Conservation (phyloP, 2,329 filamentous ascomycete genomes). For the Calonectria pteridis region DNA sequence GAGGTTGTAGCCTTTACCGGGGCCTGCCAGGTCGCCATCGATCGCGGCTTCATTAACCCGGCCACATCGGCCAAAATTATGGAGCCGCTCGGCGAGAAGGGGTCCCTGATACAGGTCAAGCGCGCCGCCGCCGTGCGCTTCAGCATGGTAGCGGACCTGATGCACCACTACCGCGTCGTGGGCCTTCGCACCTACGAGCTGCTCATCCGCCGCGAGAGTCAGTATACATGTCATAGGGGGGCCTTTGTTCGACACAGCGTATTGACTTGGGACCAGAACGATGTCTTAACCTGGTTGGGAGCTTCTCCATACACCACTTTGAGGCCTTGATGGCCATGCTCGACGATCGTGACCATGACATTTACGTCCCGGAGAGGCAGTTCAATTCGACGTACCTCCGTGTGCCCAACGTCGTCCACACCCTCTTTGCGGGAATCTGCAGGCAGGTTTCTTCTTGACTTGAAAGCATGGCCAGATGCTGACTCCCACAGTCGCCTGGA, state of each 20-base stretch:
- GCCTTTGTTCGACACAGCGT: neutral
- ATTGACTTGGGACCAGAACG: neutral
- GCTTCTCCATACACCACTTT: neutral
- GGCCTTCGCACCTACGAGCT: conserved; percentile 1
- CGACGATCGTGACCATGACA: neutral
- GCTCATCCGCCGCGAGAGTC: conserved; percentile 5
- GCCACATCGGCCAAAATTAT: conserved; percentile 2
- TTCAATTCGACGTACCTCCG: conserved; percentile 4
- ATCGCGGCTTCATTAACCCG: conserved; percentile 5
- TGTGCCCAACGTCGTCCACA: neutral
- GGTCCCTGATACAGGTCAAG: conserved; percentile 2
- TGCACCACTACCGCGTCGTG: neutral
- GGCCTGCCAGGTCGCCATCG: conserved; percentile 1
- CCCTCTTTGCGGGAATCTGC: neutral
- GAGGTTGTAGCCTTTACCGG: neutral
- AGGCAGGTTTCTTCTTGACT: neutral
- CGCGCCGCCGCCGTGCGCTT: neutral
- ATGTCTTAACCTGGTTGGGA: neutral
- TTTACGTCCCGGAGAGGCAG: neutral
- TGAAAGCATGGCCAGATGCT: neutral
- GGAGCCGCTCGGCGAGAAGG: neutral
- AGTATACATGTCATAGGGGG: neutral
- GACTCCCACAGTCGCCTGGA: neutral
- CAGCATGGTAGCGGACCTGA: neutral
- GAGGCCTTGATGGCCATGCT: neutral